These are phyloP conservation scores for Metahyphopichia silvanorum DNA, from an alignment of 805 yeast species.

Conservation along the genomic window DNA sequence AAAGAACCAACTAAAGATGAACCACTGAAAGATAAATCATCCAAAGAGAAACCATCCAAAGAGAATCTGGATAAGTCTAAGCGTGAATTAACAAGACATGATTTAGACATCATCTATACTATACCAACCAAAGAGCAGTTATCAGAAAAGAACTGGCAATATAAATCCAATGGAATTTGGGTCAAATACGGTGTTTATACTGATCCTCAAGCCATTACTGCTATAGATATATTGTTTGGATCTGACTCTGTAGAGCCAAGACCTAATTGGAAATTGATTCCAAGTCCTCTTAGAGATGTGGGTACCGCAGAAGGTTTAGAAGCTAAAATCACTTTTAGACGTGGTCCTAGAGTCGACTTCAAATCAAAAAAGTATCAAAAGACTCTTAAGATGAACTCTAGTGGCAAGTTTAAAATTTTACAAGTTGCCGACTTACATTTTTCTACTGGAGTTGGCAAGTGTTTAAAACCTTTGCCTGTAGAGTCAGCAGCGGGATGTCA, in stretches of 20 bases:
- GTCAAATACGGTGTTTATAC: slow-evolving; percentile 45
- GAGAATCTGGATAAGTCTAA: slow-evolving; percentile 6
- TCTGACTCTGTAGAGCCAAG: slow-evolving; percentile 74
- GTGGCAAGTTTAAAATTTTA: slow-evolving; percentile 66
- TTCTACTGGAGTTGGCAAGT: slow-evolving; percentile 77
- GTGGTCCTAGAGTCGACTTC: slow-evolving; percentile 31
- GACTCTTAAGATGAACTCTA: slow-evolving; percentile 30
- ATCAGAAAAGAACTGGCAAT: slow-evolving; percentile 43
- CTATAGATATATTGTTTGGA: slow-evolving; percentile 70
- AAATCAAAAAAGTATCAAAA: slow-evolving; percentile 21
- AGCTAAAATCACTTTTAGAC: slow-evolving; percentile 31
- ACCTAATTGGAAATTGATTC: slow-evolving; percentile 56
- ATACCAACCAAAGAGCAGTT: slow-evolving; percentile 37
- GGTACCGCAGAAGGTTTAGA: slow-evolving; percentile 14
- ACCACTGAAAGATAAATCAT: slow-evolving; percentile 1
- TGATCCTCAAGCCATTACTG: slow-evolving; percentile 44
- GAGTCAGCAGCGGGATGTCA: slow-evolving; percentile 49
- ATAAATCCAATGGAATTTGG: slow-evolving; percentile 56
- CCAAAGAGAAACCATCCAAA: slow-evolving; percentile 1
- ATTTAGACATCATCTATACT: slow-evolving; percentile 12
- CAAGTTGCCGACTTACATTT: slow-evolving; percentile 93
- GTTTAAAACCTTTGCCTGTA: slow-evolving; percentile 70
- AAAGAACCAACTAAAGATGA: slow-evolving; percentile 5
- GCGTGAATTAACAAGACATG: slow-evolving; percentile 19
- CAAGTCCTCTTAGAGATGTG: slow-evolving; percentile 18